Percentiles rank a stretch among this genome's conserved stretches.
phyloP scores from a whole-genome alignment of 2,329 filamentous ascomycete species.

The Aspergillus quadrilineatus region DNA sequence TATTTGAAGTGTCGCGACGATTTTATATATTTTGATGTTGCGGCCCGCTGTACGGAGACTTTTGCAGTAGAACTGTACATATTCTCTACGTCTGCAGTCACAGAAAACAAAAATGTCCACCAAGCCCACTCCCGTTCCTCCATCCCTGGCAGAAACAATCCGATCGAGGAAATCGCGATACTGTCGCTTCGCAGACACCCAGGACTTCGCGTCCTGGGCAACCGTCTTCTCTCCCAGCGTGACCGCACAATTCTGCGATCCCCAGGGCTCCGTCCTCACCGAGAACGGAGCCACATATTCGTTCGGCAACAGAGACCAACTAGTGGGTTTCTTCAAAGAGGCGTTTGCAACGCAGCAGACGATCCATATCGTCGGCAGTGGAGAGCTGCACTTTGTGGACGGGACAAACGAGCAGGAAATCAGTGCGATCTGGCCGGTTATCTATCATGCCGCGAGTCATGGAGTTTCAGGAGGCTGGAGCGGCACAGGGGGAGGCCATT shows the following conservation, averaged over 20 bases:
- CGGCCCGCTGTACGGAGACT: too few species aligned
- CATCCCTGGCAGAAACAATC: neutral
- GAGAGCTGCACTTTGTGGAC: neutral
- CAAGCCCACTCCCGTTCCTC: neutral
- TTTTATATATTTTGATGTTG: too few species aligned
- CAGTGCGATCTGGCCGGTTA: neutral
- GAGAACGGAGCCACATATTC: neutral
- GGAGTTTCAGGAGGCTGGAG: neutral
- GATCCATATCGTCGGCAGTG: constrained; percentile 5
- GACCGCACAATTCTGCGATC: neutral
- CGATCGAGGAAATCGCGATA: constrained; percentile 9
- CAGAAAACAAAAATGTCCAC: neutral
- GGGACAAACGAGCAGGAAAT: neutral
- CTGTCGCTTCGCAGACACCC: constrained; percentile 8
- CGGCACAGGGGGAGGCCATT: constrained; percentile 4
- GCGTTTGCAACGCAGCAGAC: constrained; percentile 6
- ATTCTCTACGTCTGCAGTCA: too few species aligned
- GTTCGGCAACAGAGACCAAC: neutral
- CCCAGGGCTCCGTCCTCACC: neutral
- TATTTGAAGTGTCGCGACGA: too few species aligned
- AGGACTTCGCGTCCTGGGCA: neutral
- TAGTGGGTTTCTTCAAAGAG: neutral
- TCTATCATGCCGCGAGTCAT: neutral
- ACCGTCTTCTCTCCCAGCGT: neutral
- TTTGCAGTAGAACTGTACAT: too few species aligned